These are phyloP conservation scores for Arabis alpina DNA, from an alignment of 345 rosid species.

Conservation along the genomic window DNA sequence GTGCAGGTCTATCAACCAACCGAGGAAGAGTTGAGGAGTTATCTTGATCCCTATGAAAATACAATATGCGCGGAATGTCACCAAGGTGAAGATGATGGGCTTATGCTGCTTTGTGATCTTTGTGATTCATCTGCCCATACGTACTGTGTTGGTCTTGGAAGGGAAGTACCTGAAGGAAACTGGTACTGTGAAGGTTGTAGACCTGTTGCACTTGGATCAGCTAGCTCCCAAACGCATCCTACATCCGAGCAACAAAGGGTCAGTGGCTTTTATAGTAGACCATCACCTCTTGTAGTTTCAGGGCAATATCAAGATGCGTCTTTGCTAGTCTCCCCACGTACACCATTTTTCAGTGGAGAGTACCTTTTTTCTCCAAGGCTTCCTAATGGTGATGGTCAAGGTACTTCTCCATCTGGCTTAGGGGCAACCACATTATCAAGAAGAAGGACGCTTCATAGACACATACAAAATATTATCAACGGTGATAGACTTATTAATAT, in stretches of 20 bases:
- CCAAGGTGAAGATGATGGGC: slow-evolving; percentile 96
- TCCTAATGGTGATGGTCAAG: slow-evolving; percentile 54
- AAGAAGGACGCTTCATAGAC: slow-evolving; percentile 86
- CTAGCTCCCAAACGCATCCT: slow-evolving; percentile 62
- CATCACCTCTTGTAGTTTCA: slow-evolving; percentile 50
- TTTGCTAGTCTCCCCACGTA: slow-evolving; percentile 58
- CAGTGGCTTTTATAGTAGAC: slow-evolving; percentile 53
- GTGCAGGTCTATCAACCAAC: slow-evolving; percentile 92
- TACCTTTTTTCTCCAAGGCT: slow-evolving; percentile 72
- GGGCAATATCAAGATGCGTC: slow-evolving; percentile 59
- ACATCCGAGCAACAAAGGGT: slow-evolving; percentile 59
- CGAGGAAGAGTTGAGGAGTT: slow-evolving; percentile 97
- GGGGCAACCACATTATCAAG: slow-evolving; percentile 80
- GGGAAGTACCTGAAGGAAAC: slow-evolving; percentile 96
- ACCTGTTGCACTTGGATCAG: slow-evolving; percentile 78
- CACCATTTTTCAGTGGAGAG: slow-evolving; percentile 53
- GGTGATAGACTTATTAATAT: slow-evolving; percentile 52
- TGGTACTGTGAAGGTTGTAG: slow-evolving; percentile 99
- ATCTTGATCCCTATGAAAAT: slow-evolving; percentile 90
- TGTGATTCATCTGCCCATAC: slow-evolving; percentile 99
- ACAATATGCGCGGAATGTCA: slow-evolving; percentile 93
- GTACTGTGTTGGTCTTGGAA: slow-evolving; percentile 92
- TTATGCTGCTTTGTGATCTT: slow-evolving; percentile 93
- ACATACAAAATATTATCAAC: slow-evolving; percentile 71
- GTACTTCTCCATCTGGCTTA: slow-evolving; percentile 67